Evolutionary conservation across 2,329 filamentous ascomycete genomes (phyloP), one percentile per base, ranked within the genome.

Genomic region (Dendryphion nanum): DNA sequence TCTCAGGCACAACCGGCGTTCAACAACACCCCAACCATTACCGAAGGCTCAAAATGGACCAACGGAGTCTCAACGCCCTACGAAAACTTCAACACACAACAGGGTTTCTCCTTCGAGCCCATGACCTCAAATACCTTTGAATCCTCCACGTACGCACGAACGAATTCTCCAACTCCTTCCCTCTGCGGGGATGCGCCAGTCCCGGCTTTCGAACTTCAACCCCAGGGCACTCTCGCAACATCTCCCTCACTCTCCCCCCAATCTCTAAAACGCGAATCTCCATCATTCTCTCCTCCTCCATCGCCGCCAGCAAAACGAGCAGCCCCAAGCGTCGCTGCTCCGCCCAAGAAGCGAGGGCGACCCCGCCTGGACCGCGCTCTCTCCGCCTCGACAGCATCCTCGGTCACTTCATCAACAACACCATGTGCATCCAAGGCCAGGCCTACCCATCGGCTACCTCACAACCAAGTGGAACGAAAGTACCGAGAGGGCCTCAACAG

Each of bases 221-320:
- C 12, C 10, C 12, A 30, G 10, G 10, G 16, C 10, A 8, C 29
- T n/a, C 29, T 30, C 13, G 23, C 23, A n/a, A 26, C 23, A n/a
- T 45, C 47, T 35, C 54, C 56, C 13, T 47, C 51, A 3, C 42
- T 48, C n/a, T 64, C 57, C 23, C 55, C 57, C 16, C 46, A 45
- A 35, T 48, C 47, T 16, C 41, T 61, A 19, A 63, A 63, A 37
- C 58, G 55, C 47, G 56, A 62, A 34, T 53, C 55, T n/a, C 50
- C 52, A 30, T 47, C 37, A 23, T n/a, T n/a, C n/a, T 50, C 50
- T 31, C 35, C 44, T 32, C 45, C 50, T 12, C 50, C 55, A 40
- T 43, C 55, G 21, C 40, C 53, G 10, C 42, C 45, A 6, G 48
- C 57, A 16, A 56, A 57, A 34, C 51, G 54, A 6, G n/a, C n/a